Evolutionary conservation across 495 filamentous ascomycete genomes (phyloP).

Genomic region (Tuber melanosporum): DNA sequence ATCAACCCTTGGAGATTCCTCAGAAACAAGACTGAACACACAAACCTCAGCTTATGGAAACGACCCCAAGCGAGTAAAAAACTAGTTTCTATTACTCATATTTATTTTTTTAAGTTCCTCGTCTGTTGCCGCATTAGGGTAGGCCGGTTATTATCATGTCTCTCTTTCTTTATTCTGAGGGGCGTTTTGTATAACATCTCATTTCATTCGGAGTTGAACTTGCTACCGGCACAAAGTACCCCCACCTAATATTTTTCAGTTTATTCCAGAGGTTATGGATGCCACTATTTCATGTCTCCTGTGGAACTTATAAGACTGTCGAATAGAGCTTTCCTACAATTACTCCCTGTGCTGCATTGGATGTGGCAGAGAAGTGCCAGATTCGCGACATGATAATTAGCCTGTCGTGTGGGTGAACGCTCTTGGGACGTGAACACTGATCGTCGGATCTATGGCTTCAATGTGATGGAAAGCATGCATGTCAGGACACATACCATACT

Average conservation of each 20-base stretch:
- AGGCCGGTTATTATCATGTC: not conserved
- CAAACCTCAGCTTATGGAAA: constrained; percentile 32
- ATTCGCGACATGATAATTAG: not conserved
- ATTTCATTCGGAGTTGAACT: constrained; percentile 4
- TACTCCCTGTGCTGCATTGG: not conserved
- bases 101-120: not conserved
- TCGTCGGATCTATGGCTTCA: too few species aligned
- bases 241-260: not conserved
- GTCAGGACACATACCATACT: too few species aligned
- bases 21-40: constrained; percentile 27
- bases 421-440: not conserved
- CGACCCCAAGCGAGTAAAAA: constrained; percentile 25
- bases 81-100: not conserved
- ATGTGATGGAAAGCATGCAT: too few species aligned
- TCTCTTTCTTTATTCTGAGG: not conserved
- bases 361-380: not conserved
- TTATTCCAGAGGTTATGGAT: not conserved
- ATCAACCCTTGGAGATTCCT: constrained; percentile 28
- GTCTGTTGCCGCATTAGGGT: not conserved
- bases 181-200: constrained; percentile 3
- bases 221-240: not conserved
- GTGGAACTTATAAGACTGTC: not conserved
- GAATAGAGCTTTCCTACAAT: not conserved
- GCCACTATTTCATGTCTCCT: not conserved
- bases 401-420: not conserved